Percentiles rank a stretch among this genome's conserved stretches.
phyloP scores from a whole-genome alignment of 805 yeast species.

The Kodamaea neixiangensis region DNA sequence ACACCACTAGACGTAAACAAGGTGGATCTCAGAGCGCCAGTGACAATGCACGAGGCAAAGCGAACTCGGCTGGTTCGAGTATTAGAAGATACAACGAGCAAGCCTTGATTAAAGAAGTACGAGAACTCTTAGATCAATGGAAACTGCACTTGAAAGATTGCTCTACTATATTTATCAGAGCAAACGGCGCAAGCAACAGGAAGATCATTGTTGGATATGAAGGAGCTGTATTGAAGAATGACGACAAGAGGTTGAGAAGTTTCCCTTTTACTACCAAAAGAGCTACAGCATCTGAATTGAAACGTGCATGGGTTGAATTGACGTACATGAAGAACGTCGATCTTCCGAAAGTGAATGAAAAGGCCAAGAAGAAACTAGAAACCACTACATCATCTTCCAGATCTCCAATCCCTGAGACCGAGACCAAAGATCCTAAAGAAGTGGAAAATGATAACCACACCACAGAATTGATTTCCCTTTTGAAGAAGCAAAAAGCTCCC shows the following conservation, averaged over 20 bases:
- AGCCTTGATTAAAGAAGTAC: constrained; percentile 76
- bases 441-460: constrained; percentile 51
- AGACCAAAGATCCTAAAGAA: constrained; percentile 28
- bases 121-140: constrained; percentile 70
- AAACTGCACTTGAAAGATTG: constrained; percentile 57
- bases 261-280: constrained; percentile 91
- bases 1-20: constrained; percentile 94
- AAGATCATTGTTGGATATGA: constrained; percentile 68
- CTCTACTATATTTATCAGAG: constrained; percentile 72
- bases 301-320: constrained; percentile 80
- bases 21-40: constrained; percentile 96
- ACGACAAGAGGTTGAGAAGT: constrained; percentile 62
- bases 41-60: constrained; percentile 92
- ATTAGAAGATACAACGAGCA: constrained; percentile 88
- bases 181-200: constrained; percentile 70
- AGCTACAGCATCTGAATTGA: constrained; percentile 80
- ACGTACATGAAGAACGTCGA: constrained; percentile 57
- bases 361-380: constrained; percentile 18
- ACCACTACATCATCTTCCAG: constrained; percentile 7
- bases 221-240: constrained; percentile 49
- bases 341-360: constrained; percentile 50
- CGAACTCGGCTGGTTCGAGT: constrained; percentile 92
- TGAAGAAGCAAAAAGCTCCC: constrained; percentile 79
- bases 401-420: constrained; percentile 7
- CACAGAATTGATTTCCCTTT: constrained; percentile 53